Base-by-base conservation (phyloP, 1,139 yeast genomes). In the Saccharomyces hybrid region DNA sequence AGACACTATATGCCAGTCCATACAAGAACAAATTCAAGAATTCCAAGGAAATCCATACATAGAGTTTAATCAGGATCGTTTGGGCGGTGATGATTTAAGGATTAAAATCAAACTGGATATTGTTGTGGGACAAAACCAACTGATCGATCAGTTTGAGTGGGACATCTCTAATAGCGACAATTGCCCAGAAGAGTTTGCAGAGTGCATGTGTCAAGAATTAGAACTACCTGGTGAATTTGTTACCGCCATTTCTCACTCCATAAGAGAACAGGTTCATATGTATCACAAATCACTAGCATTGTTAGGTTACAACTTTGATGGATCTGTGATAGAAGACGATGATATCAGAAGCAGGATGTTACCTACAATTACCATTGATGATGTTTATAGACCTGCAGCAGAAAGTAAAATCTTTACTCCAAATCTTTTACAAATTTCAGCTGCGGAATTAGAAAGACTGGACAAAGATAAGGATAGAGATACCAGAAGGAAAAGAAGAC, bases 111-210 rank as follows among this genome's bases (percentile, higher is more conserved):
- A 84, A 62, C 73, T 93, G 48, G 97, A 95, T 65, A 83, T 93
- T 52, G 88, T 96, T 0, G 84, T 91, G 44, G 91, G 95, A 31
- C 90, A 88, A 67, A 90, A 91, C 59, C 95, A 90, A 66, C 76
- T 90, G 50, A 78, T 84, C 14, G 99, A 93, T 71, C 93, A 87
- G 66, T 89, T 93, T 71, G 99, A 93, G 70, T 93, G 99, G 99
- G 98, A 93, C 70, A 78, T 95, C 49, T 85, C 88, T 59, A 84
- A 82, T 61, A 78, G 82, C 1, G 91, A 86, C 27, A 86, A 84
- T 63, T 85, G 80, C 62, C 97, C 99, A 0, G 98, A 93, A 68
- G 93, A 87, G 60, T 93, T 93, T 76, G 96, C 98, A 0, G 75
- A 75, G 31, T 71, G 76, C 5, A 74, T 91, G 76, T 84, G 93